Conservation (phyloP, 805 yeast genomes). For the Myxozyma vanderwaltii region DNA sequence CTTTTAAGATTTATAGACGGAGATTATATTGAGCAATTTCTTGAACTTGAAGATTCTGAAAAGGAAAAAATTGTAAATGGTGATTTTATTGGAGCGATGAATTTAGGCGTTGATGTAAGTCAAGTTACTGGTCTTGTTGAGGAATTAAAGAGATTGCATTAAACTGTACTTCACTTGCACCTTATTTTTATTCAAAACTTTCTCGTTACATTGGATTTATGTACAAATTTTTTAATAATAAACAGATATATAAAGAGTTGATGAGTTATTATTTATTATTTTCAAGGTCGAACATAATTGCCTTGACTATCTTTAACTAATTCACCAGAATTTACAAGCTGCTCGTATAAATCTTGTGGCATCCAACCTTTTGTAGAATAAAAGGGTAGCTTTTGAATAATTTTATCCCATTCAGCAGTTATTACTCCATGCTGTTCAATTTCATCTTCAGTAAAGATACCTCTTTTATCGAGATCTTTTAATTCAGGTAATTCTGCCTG, state of each 20-base stretch:
- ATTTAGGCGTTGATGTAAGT: constrained; percentile 2
- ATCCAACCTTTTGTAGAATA: constrained; percentile 94
- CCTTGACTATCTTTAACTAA: constrained; percentile 64
- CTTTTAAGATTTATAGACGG: constrained; percentile 35
- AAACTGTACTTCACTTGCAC: no score
- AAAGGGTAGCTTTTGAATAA: constrained; percentile 72
- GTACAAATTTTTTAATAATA: not conserved
- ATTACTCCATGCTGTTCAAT: constrained; percentile 59
- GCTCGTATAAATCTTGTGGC: constrained; percentile 88
- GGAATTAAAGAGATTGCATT: constrained; percentile 31
- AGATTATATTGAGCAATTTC: constrained; percentile 30
- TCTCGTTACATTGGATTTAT: not conserved
- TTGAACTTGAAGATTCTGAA: constrained; percentile 22
- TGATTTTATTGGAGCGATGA: constrained; percentile 1
- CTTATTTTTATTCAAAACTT: not conserved
- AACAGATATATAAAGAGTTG: not conserved
- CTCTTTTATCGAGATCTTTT: constrained; percentile 52
- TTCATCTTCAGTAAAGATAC: constrained; percentile 60
- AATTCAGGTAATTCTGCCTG: constrained; percentile 37
- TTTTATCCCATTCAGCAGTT: constrained; percentile 67
- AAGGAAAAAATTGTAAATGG: constrained; percentile 15
- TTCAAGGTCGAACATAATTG: constrained; percentile 45
- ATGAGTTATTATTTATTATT: not conserved
- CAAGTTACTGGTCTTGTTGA: constrained; percentile 25
- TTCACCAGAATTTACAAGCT: constrained; percentile 66